Evolutionary conservation across 2,329 filamentous ascomycete species (phyloP).

Genomic region (Aspergillus melleus): DNA sequence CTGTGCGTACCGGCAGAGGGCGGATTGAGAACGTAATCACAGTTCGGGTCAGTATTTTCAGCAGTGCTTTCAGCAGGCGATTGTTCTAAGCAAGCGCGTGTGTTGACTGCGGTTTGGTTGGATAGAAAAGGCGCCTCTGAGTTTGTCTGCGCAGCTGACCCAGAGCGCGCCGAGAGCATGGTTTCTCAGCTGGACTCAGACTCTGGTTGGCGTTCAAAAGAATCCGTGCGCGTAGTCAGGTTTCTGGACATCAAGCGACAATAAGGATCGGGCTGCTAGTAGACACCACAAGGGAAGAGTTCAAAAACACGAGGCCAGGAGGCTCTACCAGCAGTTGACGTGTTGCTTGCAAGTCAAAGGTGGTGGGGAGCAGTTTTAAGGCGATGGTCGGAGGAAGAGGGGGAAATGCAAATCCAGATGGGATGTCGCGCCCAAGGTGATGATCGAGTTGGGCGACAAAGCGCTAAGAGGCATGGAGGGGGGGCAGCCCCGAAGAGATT

Average conservation of each 20-base stretch:
- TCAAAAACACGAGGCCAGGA: neutral
- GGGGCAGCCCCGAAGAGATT: constrained; percentile 1
- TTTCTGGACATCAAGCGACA: neutral
- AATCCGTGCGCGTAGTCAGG: neutral
- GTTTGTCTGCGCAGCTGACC: constrained; percentile 58
- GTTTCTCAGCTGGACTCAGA: constrained; percentile 7
- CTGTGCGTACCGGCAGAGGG: constrained; percentile 49
- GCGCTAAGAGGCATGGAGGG: constrained; percentile 24
- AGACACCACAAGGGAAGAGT: neutral
- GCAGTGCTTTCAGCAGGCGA: constrained; percentile 46
- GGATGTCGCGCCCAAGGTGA: constrained; percentile 23
- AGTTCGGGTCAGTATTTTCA: constrained; percentile 47
- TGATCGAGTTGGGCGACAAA: constrained; percentile 25
- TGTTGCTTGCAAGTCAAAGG: neutral
- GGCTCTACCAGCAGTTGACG: neutral
- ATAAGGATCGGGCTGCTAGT: neutral
- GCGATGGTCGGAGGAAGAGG: neutral
- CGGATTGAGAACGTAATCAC: constrained; percentile 68
- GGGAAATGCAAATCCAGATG: neutral
- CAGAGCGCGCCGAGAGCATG: constrained; percentile 44
- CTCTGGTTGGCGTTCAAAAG: neutral
- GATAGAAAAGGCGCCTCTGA: constrained; percentile 54
- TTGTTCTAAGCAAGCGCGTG: constrained; percentile 49
- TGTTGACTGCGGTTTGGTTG: constrained; percentile 32
- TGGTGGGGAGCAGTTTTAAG: neutral